Evolutionary conservation across 352 stramenopile genomes (phyloP), one percentile per base, ranked within the genome.

Genomic region (Globisporangium cederbergense): DNA sequence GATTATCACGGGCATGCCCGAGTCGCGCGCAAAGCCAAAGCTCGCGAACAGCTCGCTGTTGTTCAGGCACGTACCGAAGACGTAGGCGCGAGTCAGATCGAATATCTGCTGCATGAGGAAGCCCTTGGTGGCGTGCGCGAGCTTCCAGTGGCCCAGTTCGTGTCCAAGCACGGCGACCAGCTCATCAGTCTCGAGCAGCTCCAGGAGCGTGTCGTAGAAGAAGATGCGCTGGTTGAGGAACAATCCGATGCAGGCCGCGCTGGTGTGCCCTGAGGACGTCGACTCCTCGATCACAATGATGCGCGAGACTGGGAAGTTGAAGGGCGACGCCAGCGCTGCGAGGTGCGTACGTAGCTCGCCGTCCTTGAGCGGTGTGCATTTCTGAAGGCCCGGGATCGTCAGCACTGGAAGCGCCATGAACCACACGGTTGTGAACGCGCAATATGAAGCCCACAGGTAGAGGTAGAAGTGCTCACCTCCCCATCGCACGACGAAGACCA

Each of bases 331-430:
- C 30, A 99, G 73, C 22, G 81, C 79, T 67, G 98, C 97, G 66
- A 99, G 98, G 18, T 77, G 78, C 11, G 72, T 82, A 43, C 97
- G 96, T 50, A 99, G 78, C 34, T 83, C 73, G 18, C 96, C 95
- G 38, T 95, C 81, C 49, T 86, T 78, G 4, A 97, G 65, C 61
- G 85, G 80, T 60, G 77, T 93, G 65, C 96, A 97, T 71, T 96
- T 99, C 79, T 99, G 99, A 65, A 99, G 99, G 11, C 99, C 73
- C 22, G 97, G 97, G 89, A 98, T 98, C 71, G 99, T 99, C 28
- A 97, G 66, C 50, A 97, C 86, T 0, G 97, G 97, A 56, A 97
- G 95, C 58, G 99, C 83, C n/a, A 95, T 98, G 71, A 98, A 82
- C 90, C 99, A 98, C 53, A 98, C 67, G 6, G 98, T 65, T 3